These are phyloP conservation scores for Penicillium fuscoglaucum DNA, from an alignment of 2,329 filamentous ascomycete species.

Conservation along the genomic window DNA sequence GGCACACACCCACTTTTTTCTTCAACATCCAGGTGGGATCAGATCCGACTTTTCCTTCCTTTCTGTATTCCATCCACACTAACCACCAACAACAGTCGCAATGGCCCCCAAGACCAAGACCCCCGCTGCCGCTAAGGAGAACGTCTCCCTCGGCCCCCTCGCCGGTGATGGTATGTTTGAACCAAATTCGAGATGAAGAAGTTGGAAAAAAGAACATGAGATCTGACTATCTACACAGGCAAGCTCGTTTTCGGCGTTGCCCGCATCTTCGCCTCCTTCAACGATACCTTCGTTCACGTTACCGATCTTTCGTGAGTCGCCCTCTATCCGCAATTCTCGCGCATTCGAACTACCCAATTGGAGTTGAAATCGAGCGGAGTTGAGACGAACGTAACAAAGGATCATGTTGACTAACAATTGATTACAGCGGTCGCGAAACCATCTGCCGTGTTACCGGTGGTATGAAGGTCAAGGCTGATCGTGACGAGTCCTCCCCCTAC, in stretches of 20 bases:
- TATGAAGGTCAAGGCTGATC: constrained; percentile 99
- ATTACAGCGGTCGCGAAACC: constrained; percentile 90
- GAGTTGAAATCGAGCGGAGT: constrained; percentile 5
- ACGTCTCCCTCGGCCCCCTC: constrained; percentile 96
- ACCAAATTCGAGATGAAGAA: background rate
- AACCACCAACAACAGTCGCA: constrained; percentile 54
- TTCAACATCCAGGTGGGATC: constrained; percentile 14
- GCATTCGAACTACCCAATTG: constrained; percentile 5
- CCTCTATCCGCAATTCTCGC: background rate
- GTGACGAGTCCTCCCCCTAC: constrained; percentile 99
- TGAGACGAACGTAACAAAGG: constrained; percentile 14
- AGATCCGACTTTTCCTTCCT: constrained; percentile 29
- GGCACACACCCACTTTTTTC: constrained; percentile 42
- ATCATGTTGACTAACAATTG: constrained; percentile 61
- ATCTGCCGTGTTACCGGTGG: constrained; percentile 99
- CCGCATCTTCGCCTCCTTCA: constrained; percentile 95
- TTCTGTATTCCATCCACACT: constrained; percentile 46
- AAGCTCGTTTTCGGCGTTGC: constrained; percentile 98
- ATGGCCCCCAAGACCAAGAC: constrained; percentile 86
- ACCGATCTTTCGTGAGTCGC: constrained; percentile 89
- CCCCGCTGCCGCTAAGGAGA: constrained; percentile 80
- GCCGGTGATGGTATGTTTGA: constrained; percentile 79
- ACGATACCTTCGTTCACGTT: constrained; percentile 95
- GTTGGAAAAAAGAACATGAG: background rate
- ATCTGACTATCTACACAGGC: constrained; percentile 53